A percentile compares a stretch with the other conserved stretches of the same genome.
Evolutionary conservation across 345 rosid species (phyloP).

Genomic region (Euclidium syriacum): DNA sequence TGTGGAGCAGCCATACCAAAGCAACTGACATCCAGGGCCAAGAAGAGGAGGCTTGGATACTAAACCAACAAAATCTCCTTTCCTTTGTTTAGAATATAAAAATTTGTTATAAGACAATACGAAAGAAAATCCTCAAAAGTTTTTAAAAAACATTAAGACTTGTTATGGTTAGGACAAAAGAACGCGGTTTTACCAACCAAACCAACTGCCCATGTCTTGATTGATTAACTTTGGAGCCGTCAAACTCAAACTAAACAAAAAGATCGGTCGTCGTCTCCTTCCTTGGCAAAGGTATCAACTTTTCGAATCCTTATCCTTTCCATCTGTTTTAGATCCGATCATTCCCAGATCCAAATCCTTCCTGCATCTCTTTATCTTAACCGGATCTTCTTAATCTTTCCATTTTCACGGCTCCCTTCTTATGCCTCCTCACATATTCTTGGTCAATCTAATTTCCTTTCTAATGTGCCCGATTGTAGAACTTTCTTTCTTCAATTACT

Average conservation of each 20-base stretch:
- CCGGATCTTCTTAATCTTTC: neutral
- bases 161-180: neutral
- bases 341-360: constrained; percentile 17
- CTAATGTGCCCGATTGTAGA: neutral
- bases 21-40: constrained; percentile 49
- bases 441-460: neutral
- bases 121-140: too few species aligned
- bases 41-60: constrained; percentile 62
- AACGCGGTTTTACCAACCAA: constrained; percentile 22
- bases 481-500: neutral
- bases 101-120: too few species aligned
- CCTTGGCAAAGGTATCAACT: constrained; percentile 16
- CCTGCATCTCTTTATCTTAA: neutral
- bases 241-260: too few species aligned
- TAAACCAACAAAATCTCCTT: too few species aligned
- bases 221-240: neutral
- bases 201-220: constrained; percentile 11
- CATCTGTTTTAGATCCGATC: constrained; percentile 20
- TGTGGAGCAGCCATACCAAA: constrained; percentile 74
- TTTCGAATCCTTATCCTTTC: constrained; percentile 7
- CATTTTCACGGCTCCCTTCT: neutral
- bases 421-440: neutral
- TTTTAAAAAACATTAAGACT: too few species aligned
- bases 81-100: too few species aligned
- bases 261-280: constrained; percentile 4